phyloP scores from a whole-genome alignment of 306 rosid genomes.

The Dryas octopetala region DNA sequence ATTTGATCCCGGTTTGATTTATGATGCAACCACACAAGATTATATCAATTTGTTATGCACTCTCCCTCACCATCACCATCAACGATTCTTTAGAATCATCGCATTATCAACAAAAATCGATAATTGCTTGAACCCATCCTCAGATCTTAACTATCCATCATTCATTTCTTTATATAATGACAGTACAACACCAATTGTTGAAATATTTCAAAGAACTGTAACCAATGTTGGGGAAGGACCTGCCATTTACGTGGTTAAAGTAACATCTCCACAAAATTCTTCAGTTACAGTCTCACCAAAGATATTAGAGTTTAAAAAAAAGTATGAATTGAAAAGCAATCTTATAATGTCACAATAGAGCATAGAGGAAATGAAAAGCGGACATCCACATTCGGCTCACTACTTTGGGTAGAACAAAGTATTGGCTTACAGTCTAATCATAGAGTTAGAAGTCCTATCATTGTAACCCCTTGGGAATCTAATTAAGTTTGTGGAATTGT shows the following conservation, averaged over 20 bases:
- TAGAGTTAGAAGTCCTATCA: no score
- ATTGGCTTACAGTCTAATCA: no score
- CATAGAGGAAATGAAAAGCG: background rate
- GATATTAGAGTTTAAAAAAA: slow-evolving; percentile 18
- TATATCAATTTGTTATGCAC: slow-evolving; percentile 36
- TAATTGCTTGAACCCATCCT: slow-evolving; percentile 30
- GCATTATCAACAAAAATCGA: slow-evolving; percentile 16
- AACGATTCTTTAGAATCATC: no score
- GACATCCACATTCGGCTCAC: no score
- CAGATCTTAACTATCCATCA: slow-evolving; percentile 48
- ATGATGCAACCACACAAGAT: slow-evolving; percentile 43
- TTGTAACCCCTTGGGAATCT: no score
- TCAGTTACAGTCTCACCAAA: slow-evolving; percentile 32
- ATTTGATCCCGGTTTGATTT: slow-evolving; percentile 38
- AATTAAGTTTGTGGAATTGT: no score
- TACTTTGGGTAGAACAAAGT: no score
- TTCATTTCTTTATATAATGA: slow-evolving; percentile 23
- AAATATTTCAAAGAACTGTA: slow-evolving; percentile 35
- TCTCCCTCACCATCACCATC: background rate
- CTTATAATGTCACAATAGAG: slow-evolving; percentile 27
- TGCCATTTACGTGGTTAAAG: slow-evolving; percentile 31
- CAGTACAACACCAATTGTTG: background rate
- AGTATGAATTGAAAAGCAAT: slow-evolving; percentile 38
- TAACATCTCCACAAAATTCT: slow-evolving; percentile 31
- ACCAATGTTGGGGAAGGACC: slow-evolving; percentile 41